phyloP scores from a whole-genome alignment of 345 rosid genomes.

The Pelargonium nanum region DNA sequence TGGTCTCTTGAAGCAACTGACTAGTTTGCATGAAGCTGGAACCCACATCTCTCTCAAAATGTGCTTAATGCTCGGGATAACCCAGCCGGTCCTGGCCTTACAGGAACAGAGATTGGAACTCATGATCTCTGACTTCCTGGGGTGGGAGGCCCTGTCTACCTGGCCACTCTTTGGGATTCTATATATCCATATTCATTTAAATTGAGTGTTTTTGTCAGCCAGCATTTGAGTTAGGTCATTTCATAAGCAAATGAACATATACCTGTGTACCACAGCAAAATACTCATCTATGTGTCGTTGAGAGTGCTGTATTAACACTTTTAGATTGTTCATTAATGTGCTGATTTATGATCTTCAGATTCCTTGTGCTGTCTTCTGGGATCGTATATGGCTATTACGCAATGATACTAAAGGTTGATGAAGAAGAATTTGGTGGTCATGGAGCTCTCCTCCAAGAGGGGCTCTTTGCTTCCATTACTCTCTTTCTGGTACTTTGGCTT shows the following conservation, averaged over 20 bases:
- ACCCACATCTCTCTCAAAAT: neutral
- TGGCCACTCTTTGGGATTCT: neutral
- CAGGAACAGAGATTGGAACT: neutral
- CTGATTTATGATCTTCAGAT: conserved; percentile 36
- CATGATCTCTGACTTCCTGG: neutral
- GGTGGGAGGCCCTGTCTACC: neutral
- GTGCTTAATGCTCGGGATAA: neutral
- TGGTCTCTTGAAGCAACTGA: neutral
- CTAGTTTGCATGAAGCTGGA: neutral
- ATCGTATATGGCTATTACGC: conserved; percentile 75
- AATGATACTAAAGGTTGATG: conserved; percentile 72
- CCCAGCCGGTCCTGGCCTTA: neutral
- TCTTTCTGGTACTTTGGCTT: conserved; percentile 58
- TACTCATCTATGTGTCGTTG: neutral
- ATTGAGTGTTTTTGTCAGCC: too few relatives aligned
- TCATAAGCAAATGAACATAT: neutral
- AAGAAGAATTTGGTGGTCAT: conserved; percentile 94
- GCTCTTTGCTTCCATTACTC: conserved; percentile 74
- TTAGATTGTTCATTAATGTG: neutral
- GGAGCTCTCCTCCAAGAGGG: conserved; percentile 93
- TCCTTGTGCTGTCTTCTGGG: conserved; percentile 60
- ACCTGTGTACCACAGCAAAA: neutral
- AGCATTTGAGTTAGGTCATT: too few relatives aligned
- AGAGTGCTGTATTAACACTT: neutral
- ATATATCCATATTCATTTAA: neutral